These are phyloP conservation scores for Actinidia arguta DNA, from an alignment of 179 eudicot species.

Conservation along the genomic window DNA sequence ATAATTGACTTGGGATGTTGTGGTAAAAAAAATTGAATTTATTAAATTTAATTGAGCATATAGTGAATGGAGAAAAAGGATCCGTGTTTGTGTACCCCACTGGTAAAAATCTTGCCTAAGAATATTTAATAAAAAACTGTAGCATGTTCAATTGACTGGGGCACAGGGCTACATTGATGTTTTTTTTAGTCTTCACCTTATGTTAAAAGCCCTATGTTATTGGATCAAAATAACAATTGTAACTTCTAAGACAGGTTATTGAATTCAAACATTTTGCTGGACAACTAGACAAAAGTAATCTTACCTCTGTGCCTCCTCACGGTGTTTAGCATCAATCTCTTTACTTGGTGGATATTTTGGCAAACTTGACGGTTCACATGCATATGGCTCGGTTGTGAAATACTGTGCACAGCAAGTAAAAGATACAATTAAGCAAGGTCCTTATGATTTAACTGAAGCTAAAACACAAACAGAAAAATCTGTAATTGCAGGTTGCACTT, in stretches of 20 bases:
- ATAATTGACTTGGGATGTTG: neutral
- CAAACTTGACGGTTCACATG: slow-evolving; percentile 84
- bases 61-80: too few species aligned
- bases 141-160: too few species aligned
- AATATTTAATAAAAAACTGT: too few species aligned
- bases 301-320: slow-evolving; percentile 74
- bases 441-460: neutral
- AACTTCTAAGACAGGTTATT: neutral
- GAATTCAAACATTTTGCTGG: neutral
- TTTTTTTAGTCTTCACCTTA: neutral
- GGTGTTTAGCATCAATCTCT: slow-evolving; percentile 87
- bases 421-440: neutral
- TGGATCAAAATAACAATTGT: neutral
- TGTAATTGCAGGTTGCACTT: neutral
- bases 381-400: slow-evolving; percentile 77
- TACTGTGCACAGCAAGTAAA: slow-evolving; percentile 51
- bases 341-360: slow-evolving; percentile 86
- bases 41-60: too few species aligned
- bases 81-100: too few species aligned
- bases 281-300: slow-evolving; percentile 7
- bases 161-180: too few species aligned
- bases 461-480: neutral
- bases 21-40: too few species aligned
- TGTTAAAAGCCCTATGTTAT: slow-evolving; percentile 1
- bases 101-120: too few species aligned